phyloP scores from a whole-genome alignment of 768 basidiomycete species.

The Suillus luteus region DNA sequence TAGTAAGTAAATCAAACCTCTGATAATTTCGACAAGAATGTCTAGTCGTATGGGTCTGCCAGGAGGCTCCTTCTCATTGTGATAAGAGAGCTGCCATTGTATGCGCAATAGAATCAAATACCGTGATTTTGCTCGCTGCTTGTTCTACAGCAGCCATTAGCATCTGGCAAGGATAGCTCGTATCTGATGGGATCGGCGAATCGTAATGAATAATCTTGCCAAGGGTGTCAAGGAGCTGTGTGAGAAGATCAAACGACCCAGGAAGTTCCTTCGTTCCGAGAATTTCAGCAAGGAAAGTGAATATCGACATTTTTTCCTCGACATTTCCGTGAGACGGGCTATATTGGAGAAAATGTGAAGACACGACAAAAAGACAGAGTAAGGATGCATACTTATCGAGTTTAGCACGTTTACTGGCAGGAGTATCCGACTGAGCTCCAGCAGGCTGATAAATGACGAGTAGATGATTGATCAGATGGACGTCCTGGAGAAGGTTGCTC shows the following conservation, averaged over 20 bases:
- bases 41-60: conserved; percentile 74
- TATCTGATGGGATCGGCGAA: conserved; percentile 58
- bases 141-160: conserved; percentile 81
- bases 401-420: conserved; percentile 67
- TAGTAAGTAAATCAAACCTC: conserved; percentile 47
- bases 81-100: conserved; percentile 2
- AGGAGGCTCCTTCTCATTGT: conserved; percentile 48
- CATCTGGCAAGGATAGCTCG: conserved; percentile 79
- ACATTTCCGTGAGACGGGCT: conserved; percentile 29
- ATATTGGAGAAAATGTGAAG: neutral
- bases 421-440: conserved; percentile 41
- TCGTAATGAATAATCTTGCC: conserved; percentile 62
- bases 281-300: conserved; percentile 69
- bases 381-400: conserved; percentile 46
- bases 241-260: conserved; percentile 71
- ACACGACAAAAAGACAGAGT: neutral
- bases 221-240: conserved; percentile 71
- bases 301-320: conserved; percentile 44
- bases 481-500: conserved; percentile 48
- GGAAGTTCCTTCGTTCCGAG: conserved; percentile 64
- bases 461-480: conserved; percentile 53
- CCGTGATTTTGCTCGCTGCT: conserved; percentile 56
- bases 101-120: conserved; percentile 30
- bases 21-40: conserved; percentile 83
- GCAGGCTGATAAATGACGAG: conserved; percentile 51